Evolutionary conservation across 2,329 filamentous ascomycete species (phyloP).

Genomic region (Stemphylium lycopersici): DNA sequence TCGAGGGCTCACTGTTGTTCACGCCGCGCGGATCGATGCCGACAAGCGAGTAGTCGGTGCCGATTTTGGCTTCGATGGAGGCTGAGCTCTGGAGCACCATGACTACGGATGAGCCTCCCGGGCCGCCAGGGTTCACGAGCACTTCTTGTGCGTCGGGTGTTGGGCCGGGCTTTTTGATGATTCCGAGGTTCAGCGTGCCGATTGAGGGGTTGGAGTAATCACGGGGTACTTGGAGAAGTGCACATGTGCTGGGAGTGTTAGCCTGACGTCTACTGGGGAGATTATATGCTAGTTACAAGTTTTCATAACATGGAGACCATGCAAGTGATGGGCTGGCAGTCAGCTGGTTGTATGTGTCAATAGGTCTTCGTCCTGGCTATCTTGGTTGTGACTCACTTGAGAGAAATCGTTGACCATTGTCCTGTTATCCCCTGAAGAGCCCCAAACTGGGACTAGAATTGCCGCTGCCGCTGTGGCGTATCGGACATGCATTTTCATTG

Average conservation of each 20-base stretch:
- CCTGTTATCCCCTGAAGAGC: too few species aligned
- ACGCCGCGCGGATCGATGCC: conserved; percentile 42
- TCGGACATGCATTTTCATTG: too few species aligned
- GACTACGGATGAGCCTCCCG: conserved; percentile 42
- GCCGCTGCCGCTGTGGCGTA: too few species aligned
- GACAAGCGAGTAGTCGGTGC: conserved; percentile 42
- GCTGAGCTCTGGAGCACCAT: conserved; percentile 4
- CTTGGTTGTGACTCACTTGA: background rate
- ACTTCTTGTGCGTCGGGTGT: conserved; percentile 21
- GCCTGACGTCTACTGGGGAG: too few species aligned
- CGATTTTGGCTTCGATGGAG: conserved; percentile 4
- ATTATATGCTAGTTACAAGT: background rate
- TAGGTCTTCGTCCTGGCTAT: background rate
- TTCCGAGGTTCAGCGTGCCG: conserved; percentile 20
- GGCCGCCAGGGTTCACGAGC: conserved; percentile 28
- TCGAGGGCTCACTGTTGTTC: conserved; percentile 18
- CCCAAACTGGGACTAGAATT: too few species aligned
- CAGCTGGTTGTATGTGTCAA: background rate
- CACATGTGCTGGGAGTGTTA: conserved; percentile 9
- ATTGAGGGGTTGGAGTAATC: conserved; percentile 21
- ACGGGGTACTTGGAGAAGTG: conserved; percentile 24
- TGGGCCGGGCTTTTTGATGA: conserved; percentile 19
- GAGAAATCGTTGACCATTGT: background rate
- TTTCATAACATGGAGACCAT: background rate
- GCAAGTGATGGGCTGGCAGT: background rate